These are phyloP conservation scores for Escallonia herrerae DNA, from an alignment of 129 eudicot genomes.

Conservation along the genomic window DNA sequence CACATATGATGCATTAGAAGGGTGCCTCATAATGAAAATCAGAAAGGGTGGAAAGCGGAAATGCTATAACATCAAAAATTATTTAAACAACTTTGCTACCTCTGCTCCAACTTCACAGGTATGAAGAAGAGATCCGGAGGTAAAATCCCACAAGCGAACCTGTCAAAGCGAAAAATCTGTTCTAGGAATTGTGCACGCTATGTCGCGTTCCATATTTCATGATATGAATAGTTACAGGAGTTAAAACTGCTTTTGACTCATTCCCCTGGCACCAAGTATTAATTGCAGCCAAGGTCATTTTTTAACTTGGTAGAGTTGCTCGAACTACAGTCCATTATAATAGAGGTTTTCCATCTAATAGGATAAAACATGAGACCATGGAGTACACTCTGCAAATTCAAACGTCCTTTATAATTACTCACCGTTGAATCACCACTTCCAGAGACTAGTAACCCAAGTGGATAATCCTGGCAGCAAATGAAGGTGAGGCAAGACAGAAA, in stretches of 20 bases:
- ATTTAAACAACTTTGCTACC: constrained; percentile 31
- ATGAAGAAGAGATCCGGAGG: constrained; percentile 80
- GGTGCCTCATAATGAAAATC: too few relatives aligned
- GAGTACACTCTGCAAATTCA: not conserved
- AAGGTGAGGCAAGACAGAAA: constrained; percentile 76
- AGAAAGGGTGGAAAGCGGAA: too few relatives aligned
- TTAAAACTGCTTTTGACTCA: too few relatives aligned
- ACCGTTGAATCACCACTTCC: constrained; percentile 95
- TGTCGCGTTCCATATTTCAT: too few relatives aligned
- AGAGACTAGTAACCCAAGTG: constrained; percentile 67
- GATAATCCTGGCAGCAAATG: constrained; percentile 38
- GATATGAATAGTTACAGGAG: too few relatives aligned
- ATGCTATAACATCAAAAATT: not conserved
- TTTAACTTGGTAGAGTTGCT: not conserved
- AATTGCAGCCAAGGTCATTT: not conserved
- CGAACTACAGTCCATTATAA: too few relatives aligned
- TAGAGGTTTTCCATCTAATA: too few relatives aligned
- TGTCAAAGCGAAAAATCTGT: constrained; percentile 19
- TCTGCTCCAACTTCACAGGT: constrained; percentile 78
- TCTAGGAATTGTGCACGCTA: not conserved
- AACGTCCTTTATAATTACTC: constrained; percentile 16
- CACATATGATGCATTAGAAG: too few relatives aligned
- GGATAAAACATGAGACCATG: not conserved
- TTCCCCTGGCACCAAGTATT: not conserved
- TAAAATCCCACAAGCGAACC: constrained; percentile 89